These are phyloP conservation scores for Paraconiothyrium sp. DNA, from an alignment of 2,329 filamentous ascomycete species.

Conservation along the genomic window DNA sequence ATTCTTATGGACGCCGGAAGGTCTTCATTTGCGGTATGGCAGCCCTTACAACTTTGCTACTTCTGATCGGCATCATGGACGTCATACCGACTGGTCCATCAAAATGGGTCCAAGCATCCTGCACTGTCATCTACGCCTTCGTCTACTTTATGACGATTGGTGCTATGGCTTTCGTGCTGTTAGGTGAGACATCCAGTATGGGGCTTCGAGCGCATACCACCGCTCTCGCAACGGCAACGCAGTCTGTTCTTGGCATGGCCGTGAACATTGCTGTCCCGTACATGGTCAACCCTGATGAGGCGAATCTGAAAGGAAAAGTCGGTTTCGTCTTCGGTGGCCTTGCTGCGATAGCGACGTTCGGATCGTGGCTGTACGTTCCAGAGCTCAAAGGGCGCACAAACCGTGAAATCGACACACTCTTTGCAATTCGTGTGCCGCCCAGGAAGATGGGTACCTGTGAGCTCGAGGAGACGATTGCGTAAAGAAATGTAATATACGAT, in stretches of 20 bases:
- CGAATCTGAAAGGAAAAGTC: slow-evolving; percentile 50
- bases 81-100: slow-evolving; percentile 35
- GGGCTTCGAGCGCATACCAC: slow-evolving; percentile 87
- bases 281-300: slow-evolving; percentile 52
- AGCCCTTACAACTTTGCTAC: slow-evolving; percentile 11
- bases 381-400: slow-evolving; percentile 51
- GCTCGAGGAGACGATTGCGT: too few relatives aligned
- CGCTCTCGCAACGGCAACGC: slow-evolving; percentile 69
- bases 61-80: slow-evolving; percentile 25
- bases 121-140: slow-evolving; percentile 56
- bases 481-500: too few relatives aligned
- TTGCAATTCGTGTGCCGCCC: slow-evolving; percentile 24
- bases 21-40: slow-evolving; percentile 40
- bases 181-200: slow-evolving; percentile 81
- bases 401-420: slow-evolving; percentile 52
- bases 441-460: too few relatives aligned
- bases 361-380: slow-evolving; percentile 49
- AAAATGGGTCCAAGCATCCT: slow-evolving; percentile 44
- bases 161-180: slow-evolving; percentile 63
- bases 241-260: slow-evolving; percentile 42
- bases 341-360: slow-evolving; percentile 38
- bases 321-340: slow-evolving; percentile 53
- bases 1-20: slow-evolving; percentile 41
- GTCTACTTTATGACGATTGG: slow-evolving; percentile 75
- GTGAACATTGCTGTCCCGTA: slow-evolving; percentile 49